Conservation (phyloP, 1,284 basidiomycete genomes). For the Earliella scabrosa region DNA sequence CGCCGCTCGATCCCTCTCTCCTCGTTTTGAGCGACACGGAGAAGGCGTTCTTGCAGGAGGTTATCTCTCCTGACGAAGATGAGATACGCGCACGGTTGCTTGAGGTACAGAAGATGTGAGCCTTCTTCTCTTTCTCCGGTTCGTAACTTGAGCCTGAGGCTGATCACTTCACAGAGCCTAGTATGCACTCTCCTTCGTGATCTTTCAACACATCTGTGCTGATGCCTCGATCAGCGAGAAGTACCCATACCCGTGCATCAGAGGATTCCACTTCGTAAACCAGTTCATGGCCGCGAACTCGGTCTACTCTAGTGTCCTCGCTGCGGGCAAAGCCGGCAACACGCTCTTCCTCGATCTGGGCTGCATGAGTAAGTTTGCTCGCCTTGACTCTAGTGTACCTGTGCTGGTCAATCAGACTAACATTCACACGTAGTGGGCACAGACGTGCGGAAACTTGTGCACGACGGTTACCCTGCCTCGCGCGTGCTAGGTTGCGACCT, state of each 20-base stretch:
- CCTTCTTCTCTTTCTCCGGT: neutral
- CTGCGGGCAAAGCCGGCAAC: slow-evolving; percentile 26
- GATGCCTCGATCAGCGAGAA: slow-evolving; percentile 26
- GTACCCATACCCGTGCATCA: slow-evolving; percentile 44
- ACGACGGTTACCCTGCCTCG: slow-evolving; percentile 36
- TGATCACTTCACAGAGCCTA: slow-evolving; percentile 30
- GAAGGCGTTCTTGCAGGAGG: slow-evolving; percentile 29
- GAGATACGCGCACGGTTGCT: slow-evolving; percentile 27
- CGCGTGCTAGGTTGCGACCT: slow-evolving; percentile 38
- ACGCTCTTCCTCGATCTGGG: slow-evolving; percentile 39
- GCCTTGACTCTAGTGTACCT: neutral
- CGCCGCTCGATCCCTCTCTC: slow-evolving; percentile 31
- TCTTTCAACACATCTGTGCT: no score
- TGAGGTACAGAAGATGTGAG: slow-evolving; percentile 36
- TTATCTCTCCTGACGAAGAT: slow-evolving; percentile 30
- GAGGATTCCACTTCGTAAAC: slow-evolving; percentile 36
- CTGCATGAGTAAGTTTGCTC: slow-evolving; percentile 38
- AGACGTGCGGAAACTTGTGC: slow-evolving; percentile 38
- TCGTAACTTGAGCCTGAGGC: no score
- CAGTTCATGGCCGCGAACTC: slow-evolving; percentile 35
- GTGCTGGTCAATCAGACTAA: neutral
- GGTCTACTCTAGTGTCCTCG: slow-evolving; percentile 33
- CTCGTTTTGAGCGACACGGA: slow-evolving; percentile 28
- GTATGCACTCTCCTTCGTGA: slow-evolving; percentile 16
- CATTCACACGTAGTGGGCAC: slow-evolving; percentile 35